Evolutionary conservation across 2,329 filamentous ascomycete genomes (phyloP).

Genomic region (Talaromyces sp.): DNA sequence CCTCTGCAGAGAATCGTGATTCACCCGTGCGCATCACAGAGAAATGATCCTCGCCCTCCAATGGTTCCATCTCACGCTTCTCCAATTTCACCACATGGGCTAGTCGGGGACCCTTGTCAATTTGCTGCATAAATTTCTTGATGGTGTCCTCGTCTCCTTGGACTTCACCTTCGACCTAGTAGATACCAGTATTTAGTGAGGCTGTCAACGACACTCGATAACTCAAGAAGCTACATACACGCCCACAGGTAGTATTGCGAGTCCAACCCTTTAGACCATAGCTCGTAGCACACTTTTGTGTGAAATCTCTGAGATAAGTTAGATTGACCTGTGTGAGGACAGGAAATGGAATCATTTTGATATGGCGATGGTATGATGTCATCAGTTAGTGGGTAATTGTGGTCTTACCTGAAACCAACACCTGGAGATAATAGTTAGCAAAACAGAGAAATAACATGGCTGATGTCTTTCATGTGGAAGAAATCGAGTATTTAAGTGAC

Average conservation of each 20-base stretch:
- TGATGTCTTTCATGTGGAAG: not conserved
- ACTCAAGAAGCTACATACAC: conserved; percentile 34
- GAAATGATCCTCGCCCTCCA: conserved; percentile 71
- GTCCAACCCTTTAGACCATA: conserved; percentile 54
- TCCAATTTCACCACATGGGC: conserved; percentile 76
- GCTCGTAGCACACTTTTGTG: conserved; percentile 45
- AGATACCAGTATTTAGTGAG: too few species aligned
- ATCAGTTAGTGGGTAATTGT: conserved; percentile 1
- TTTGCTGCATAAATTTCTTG: conserved; percentile 70
- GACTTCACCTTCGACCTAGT: conserved; percentile 83
- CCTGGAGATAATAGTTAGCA: conserved; percentile 23
- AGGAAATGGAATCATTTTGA: not conserved
- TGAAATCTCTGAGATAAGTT: conserved; percentile 40
- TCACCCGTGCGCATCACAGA: conserved; percentile 47
- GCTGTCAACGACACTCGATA: too few species aligned
- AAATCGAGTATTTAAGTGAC: not conserved
- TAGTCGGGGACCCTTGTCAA: conserved; percentile 72
- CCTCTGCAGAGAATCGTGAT: conserved; percentile 25
- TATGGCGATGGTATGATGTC: conserved; percentile 18
- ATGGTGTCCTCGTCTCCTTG: conserved; percentile 72
- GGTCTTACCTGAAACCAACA: conserved; percentile 37
- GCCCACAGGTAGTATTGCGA: conserved; percentile 50
- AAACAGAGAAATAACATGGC: not conserved
- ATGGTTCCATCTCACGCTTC: conserved; percentile 64
- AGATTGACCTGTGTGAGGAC: not conserved